Base-by-base conservation (phyloP, 345 rosid species). In the Lagerstroemia speciosa region DNA sequence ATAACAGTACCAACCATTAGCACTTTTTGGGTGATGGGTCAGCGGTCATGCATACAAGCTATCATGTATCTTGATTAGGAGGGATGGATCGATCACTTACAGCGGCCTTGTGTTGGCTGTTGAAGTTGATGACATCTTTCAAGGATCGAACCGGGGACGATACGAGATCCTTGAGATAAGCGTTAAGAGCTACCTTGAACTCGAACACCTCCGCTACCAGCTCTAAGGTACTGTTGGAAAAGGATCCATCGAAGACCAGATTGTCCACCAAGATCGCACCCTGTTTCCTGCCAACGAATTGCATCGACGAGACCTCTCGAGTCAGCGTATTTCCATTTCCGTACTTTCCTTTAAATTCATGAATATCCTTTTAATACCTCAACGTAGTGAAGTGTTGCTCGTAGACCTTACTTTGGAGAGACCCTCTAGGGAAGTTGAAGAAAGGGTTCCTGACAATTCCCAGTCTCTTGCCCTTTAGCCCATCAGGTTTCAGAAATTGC, bases 101-200 rank as follows among this genome's bases (percentile, higher is more conserved):
- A 75, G 71, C 65, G n/a, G 71, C 75, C 29, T 78, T 71, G 65
- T 82, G 70, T 45, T 77, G 53, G 50, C 55, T 10, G 69, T 79
- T 82, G 74, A 79, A 82, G 26, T 68, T 63, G 31, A 83, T 72
- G 9, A 83, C 45, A 20, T 78, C 79, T 5, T 82, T 74, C 29
- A 83, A 73, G 12, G 78, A 78, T 70, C 78, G 64, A 36, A 83
- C 82, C 0, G 82, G 81, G 66, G 84, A 80, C 8, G 57, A 63
- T 34, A 75, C 33, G 15, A 80, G 80, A 26, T 58, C 73, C n/a
- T 75, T 41, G 8, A 78, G 77, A 79, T 78, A 78, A 0, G 66
- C 71, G 53, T 83, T 75, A n/a, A 83, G 24, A 40, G 75, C 20
- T 14, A 70, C n/a, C 74, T 80, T 80, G 78, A 83, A 77, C 16